A percentile compares a stretch with the other conserved stretches of the same genome.
These are phyloP conservation scores for Omphalea diandra DNA, from an alignment of 441 rosid genomes.

Conservation along the genomic window DNA sequence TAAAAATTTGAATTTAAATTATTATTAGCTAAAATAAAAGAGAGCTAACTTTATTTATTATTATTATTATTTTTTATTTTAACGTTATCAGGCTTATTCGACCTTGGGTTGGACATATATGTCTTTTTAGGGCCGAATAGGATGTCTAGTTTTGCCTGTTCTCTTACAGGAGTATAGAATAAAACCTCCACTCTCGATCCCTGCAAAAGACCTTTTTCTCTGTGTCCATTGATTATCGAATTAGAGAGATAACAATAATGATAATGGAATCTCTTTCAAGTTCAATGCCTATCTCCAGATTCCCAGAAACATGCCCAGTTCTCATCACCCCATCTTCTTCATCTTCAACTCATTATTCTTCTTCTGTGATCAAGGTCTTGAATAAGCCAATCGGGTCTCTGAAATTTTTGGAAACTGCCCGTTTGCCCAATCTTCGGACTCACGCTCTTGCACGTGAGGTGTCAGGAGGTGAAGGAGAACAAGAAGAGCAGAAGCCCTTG, in stretches of 20 bases:
- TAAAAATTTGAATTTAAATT: no score
- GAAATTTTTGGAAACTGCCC: conserved; percentile 40
- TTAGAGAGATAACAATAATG: neutral
- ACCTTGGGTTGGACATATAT: no score
- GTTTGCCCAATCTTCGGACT: conserved; percentile 39
- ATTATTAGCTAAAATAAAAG: no score
- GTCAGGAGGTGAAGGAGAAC: conserved; percentile 48
- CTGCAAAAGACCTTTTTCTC: conserved; percentile 1
- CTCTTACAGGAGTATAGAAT: no score
- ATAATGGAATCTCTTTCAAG: conserved; percentile 62
- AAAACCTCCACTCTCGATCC: no score
- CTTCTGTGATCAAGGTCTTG: conserved; percentile 27
- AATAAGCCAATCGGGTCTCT: conserved; percentile 41
- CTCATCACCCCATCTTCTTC: conserved; percentile 27
- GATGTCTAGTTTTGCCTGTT: no score
- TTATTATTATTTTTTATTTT: no score
- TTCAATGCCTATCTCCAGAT: conserved; percentile 32
- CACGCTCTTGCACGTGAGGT: conserved; percentile 40
- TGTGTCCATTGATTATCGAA: neutral
- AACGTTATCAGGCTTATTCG: no score
- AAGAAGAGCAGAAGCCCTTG: conserved; percentile 46
- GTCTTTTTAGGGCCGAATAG: no score
- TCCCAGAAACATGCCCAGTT: conserved; percentile 33
- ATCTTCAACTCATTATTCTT: conserved; percentile 29
- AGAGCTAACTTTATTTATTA: no score